Evolutionary conservation across 1,284 basidiomycete genomes (phyloP), one percentile per base, ranked within the genome.

Genomic region (Porodaedalea pini): DNA sequence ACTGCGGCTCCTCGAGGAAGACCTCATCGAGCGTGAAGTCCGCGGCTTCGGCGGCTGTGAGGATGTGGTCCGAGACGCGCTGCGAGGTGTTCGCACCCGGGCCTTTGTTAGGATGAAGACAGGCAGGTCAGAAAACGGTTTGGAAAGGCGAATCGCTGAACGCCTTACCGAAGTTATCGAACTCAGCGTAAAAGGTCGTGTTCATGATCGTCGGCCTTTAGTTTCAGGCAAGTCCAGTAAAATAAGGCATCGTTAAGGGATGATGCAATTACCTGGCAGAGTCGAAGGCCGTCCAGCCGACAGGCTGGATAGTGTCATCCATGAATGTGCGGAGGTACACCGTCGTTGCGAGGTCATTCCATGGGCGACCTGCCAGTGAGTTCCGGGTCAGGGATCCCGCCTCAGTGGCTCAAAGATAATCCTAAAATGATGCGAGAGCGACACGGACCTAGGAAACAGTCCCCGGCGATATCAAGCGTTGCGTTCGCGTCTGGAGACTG

Each of bases 151-250:
- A 52, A 27, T 15, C 32, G 45, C 51, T 39, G 19, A 32, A 25
- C 45, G 23, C 53, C 65, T 34, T 61, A 79, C 83, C 83, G 17
- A 70, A 71, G 1, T 83, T 84, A 19, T 74, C 69, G 59, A 70
- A 84, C 65, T 86, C 85, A 0, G 83, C 85, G 51, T 79, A 86
- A 64, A 80, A 83, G 0, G 77, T 79, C 2, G 83, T 83, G 61
- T 78, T 76, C 58, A 77, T 70, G 39, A 85, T 79, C 2, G 71
- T 68, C 0, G 70, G 72, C 45, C 80, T 82, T 52, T 4, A 43
- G 11, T 15, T 0, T 53, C 4, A 17, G 49, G 31, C 13, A 17
- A 39, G 11, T 55, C 7, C 34, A 40, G 23, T 53, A 31, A 15
- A 17, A 54, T 19, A 53, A 7, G 37, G 43, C 3, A 40, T 52